Evolutionary conservation across 352 stramenopile genomes (phyloP), one percentile per base, ranked within the genome.

Genomic region (Phytophthora citricola): DNA sequence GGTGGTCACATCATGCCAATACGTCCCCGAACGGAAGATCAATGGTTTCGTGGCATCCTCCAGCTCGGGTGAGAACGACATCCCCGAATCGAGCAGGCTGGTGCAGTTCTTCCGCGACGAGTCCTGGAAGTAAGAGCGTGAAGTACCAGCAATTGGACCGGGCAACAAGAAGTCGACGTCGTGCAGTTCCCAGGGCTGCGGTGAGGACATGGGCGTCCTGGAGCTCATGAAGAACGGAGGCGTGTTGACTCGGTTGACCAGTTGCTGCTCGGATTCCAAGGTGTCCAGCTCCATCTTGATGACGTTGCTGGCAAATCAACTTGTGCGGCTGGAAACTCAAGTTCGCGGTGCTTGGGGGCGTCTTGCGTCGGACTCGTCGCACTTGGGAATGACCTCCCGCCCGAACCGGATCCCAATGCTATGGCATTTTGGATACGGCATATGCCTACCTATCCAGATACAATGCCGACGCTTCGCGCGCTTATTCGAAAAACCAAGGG

Each of bases 161-260:
- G 64, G 63, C 2, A 78, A 51, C 5, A 76, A 61, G 47, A 81
- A 79, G 26, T 84, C 73, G 17, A 81, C 49, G n/a, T 81, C 75
- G 24, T 66, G 70, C 2, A 77, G 53, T 41, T 78, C 59, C 51
- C 65, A 69, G 1, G 50, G 44, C 27, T 64, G 53, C 26, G 40
- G 50, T 27, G 50, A 72, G 34, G 40, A 27, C 29, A 48, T 61
- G 12, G 65, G 41, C 10, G 61, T 41, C n/a, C 58, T 68, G 15
- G 53, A 55, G 58, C 70, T 72, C 22, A 67, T 70, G 44, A 83
- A 68, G 53, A 79, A 75, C 2, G 76, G 71, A 53, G 78, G 86
- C 1, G 74, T 57, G 38, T 76, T 77, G 29, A 65, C 67, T 55
- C 53, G 54, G 38, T 48, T 69, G 2, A 22, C 24, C 3, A 75